Evolutionary conservation across 805 yeast species (phyloP).

Genomic region (Zygoascus bituminiphila): DNA sequence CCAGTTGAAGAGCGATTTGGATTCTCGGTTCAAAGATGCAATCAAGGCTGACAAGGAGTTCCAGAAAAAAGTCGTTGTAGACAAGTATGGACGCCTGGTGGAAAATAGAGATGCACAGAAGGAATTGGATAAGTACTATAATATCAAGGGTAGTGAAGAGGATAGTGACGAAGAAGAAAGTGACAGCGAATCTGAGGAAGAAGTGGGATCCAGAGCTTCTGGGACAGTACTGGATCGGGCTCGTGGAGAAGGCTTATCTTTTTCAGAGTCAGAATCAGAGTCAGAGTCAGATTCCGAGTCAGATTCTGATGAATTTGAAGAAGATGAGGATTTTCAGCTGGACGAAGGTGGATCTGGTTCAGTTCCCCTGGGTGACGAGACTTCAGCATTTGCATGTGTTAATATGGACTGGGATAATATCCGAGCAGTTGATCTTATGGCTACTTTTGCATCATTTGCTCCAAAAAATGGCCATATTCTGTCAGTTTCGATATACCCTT

Average conservation of each 20-base stretch:
- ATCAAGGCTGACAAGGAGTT: conserved; percentile 52
- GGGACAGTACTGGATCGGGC: conserved; percentile 25
- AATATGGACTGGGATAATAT: conserved; percentile 97
- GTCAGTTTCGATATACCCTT: conserved; percentile 56
- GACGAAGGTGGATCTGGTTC: conserved; percentile 24
- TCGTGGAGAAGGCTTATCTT: conserved; percentile 29
- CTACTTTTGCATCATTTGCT: conserved; percentile 77
- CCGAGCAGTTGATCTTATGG: conserved; percentile 79
- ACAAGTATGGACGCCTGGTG: conserved; percentile 78
- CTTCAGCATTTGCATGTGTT: conserved; percentile 77
- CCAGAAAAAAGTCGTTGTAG: conserved; percentile 52
- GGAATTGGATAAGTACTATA: conserved; percentile 61
- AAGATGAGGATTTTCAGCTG: conserved; percentile 10
- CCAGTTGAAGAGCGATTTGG: conserved; percentile 68
- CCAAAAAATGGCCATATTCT: conserved; percentile 64
- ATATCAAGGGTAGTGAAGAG: conserved; percentile 31
- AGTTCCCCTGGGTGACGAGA: conserved; percentile 84
- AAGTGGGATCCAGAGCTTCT: conserved; percentile 13
- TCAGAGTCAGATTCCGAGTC: conserved; percentile 14
- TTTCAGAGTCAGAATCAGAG: conserved; percentile 1
- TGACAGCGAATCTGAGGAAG: conserved; percentile 18
- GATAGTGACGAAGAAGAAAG: conserved; percentile 28
- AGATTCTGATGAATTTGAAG: conserved; percentile 16
- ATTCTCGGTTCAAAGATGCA: conserved; percentile 74
- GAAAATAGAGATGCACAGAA: conserved; percentile 36